These are phyloP conservation scores for Trifolium dubium DNA, from an alignment of 306 rosid species.

Conservation along the genomic window DNA sequence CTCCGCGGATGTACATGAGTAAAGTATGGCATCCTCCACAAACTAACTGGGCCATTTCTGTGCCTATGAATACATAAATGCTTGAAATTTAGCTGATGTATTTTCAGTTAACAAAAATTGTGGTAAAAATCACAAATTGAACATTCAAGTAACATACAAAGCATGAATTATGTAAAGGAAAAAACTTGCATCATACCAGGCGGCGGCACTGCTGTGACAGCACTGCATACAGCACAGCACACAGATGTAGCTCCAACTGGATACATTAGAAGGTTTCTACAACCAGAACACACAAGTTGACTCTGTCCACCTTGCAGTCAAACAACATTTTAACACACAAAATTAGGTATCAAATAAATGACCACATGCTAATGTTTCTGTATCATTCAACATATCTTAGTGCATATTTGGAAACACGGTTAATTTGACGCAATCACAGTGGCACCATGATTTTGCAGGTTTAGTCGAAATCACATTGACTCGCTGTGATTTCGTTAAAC, in stretches of 20 bases:
- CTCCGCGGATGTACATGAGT: constrained; percentile 96
- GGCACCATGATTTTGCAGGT: not conserved
- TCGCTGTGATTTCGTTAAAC: not conserved
- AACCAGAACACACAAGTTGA: constrained; percentile 98
- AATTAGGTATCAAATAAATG: constrained; percentile 23
- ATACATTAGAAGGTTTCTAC: constrained; percentile 84
- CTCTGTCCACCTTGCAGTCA: constrained; percentile 73
- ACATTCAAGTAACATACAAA: constrained; percentile 4
- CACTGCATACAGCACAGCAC: constrained; percentile 99
- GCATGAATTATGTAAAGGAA: not conserved
- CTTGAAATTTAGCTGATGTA: constrained; percentile 26
- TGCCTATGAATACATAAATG: constrained; percentile 57
- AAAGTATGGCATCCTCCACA: constrained; percentile 98
- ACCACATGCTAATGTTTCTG: not conserved
- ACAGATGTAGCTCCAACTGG: constrained; percentile 97
- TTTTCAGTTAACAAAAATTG: constrained; percentile 7
- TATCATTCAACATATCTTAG: constrained; percentile 24
- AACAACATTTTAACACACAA: constrained; percentile 32
- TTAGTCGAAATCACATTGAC: not conserved
- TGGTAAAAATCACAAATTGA: constrained; percentile 20
- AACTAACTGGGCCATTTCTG: constrained; percentile 99
- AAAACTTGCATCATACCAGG: constrained; percentile 65
- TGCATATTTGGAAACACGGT: not conserved
- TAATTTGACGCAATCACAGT: not conserved
- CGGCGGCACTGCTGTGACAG: constrained; percentile 94